Conservation (phyloP, 495 filamentous ascomycete genomes). For the Penicillium arizonense region DNA sequence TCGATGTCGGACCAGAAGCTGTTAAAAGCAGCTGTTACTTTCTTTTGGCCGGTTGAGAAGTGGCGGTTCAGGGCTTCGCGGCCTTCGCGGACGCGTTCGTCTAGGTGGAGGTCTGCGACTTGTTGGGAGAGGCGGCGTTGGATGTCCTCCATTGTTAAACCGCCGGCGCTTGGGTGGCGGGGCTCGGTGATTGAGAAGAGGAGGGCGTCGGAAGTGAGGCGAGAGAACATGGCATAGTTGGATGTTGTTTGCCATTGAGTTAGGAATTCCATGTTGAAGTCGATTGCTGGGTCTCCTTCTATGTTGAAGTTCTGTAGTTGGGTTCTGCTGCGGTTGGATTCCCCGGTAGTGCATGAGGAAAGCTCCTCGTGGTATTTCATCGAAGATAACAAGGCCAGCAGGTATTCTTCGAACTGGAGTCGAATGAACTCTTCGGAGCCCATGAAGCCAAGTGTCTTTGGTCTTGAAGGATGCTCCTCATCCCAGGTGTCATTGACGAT, state of each 20-base stretch:
- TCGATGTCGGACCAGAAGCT: conserved; percentile 90
- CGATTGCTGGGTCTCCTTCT: conserved; percentile 81
- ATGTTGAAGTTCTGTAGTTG: conserved; percentile 43
- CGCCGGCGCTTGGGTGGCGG: conserved; percentile 90
- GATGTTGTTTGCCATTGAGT: conserved; percentile 80
- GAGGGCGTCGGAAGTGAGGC: conserved; percentile 74
- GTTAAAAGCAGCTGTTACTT: conserved; percentile 78
- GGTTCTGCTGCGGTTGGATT: conserved; percentile 28
- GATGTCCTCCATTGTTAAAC: conserved; percentile 90
- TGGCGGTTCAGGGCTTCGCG: conserved; percentile 77
- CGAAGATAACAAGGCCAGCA: conserved; percentile 81
- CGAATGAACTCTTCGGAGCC: conserved; percentile 98
- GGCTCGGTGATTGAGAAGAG: conserved; percentile 94
- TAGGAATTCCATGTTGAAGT: conserved; percentile 74
- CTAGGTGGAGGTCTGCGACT: conserved; percentile 82
- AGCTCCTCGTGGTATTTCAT: conserved; percentile 89
- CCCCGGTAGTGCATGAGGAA: conserved; percentile 24
- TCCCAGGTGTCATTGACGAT: conserved; percentile 97
- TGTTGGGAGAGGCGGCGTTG: conserved; percentile 87
- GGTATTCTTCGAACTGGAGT: conserved; percentile 96
- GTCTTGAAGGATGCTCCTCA: conserved; percentile 79
- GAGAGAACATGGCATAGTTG: conserved; percentile 82
- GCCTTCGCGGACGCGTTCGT: conserved; percentile 76
- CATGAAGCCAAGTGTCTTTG: conserved; percentile 91
- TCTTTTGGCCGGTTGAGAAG: conserved; percentile 78